Conservation (phyloP, 2,329 filamentous ascomycete species). For the Coleophoma cylindrospora region DNA sequence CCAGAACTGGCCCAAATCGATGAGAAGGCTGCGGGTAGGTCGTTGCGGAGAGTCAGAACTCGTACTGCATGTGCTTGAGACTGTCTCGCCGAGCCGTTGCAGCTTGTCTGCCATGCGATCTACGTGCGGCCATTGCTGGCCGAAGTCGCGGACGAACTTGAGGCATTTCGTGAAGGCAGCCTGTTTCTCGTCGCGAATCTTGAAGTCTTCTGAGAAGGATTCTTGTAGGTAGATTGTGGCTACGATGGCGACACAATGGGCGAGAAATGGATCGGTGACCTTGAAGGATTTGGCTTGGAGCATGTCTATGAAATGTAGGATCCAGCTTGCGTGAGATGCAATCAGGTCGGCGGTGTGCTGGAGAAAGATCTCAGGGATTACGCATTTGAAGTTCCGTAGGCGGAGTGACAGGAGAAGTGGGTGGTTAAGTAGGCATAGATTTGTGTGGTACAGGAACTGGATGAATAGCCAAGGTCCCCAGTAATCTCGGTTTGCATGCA, state of each 20-base stretch:
- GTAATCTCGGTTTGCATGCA: slow-evolving; percentile 41
- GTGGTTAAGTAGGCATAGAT: slow-evolving; percentile 47
- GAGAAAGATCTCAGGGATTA: slow-evolving; percentile 48
- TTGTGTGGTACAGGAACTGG: slow-evolving; percentile 47
- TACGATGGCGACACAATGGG: slow-evolving; percentile 45
- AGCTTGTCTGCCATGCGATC: slow-evolving; percentile 37
- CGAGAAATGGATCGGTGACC: slow-evolving; percentile 40
- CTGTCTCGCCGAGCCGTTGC: slow-evolving; percentile 35
- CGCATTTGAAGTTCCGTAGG: slow-evolving; percentile 45
- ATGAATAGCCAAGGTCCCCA: slow-evolving; percentile 49
- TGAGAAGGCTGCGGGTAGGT: slow-evolving; percentile 31
- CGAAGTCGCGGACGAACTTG: slow-evolving; percentile 34
- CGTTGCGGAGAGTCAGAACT: slow-evolving; percentile 18
- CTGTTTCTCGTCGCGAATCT: slow-evolving; percentile 34
- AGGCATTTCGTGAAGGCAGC: slow-evolving; percentile 39
- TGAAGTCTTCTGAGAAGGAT: slow-evolving; percentile 36
- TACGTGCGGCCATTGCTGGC: slow-evolving; percentile 39
- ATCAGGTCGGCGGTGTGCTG: slow-evolving; percentile 48
- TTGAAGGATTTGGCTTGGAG: slow-evolving; percentile 38
- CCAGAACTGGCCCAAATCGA: slow-evolving; percentile 42
- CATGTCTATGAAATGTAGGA: slow-evolving; percentile 44
- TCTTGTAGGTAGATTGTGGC: slow-evolving; percentile 49
- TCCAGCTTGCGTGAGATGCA: slow-evolving; percentile 45
- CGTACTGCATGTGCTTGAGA: slow-evolving; percentile 36
- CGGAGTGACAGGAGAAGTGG: slow-evolving; percentile 46